Evolutionary conservation across 2,329 filamentous ascomycete genomes (phyloP), one percentile per base, ranked within the genome.

Genomic region (Arachnopeziza araneosa): DNA sequence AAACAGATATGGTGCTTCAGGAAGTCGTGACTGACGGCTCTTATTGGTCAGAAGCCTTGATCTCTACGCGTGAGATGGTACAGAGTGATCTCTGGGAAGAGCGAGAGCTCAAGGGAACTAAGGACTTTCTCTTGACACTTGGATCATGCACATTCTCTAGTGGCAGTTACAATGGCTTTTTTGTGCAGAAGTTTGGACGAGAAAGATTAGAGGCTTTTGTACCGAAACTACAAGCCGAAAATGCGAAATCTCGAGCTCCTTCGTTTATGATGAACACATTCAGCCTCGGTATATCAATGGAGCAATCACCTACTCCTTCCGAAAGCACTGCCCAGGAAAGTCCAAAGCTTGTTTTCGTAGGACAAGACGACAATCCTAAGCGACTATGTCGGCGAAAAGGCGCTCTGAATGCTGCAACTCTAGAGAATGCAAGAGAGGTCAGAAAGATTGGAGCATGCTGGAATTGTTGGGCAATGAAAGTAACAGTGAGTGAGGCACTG

Each of bases 391-490:
- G 62, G 12, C 61, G 66, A 21, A 62, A 59, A 58, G 64, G 66
- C 8, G 63, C 61, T 48, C 32, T 67, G 7, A 56, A 64, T 32
- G 24, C 64, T 7, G 56, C 54, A 9, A 61, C 56, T 12, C 49
- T 63, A 44, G 57, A 60, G 22, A 66, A 66, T 22, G 54, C 58
- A 51, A 64, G 63, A 60, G 61, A 65, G 22, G 54, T 65, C 14
- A 57, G 66, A n/a, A 67, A 55, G 36, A 22, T 66, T 22, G 64
- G 66, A 26, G 66, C 66, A 24, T 67, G 64, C 52, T 67, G 66
- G 66, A 66, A 66, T 54, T 67, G 66, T 50, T 67, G 66, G 64
- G 63, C 56, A 1, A 60, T 66, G 66, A 67, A 65, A 52, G 60
- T 66, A 12, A 64, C 65, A 1, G 65, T 64, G 14, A 60, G 63